phyloP scores from a whole-genome alignment of 2,329 filamentous ascomycete genomes.

The Albophoma yamanashiensis region DNA sequence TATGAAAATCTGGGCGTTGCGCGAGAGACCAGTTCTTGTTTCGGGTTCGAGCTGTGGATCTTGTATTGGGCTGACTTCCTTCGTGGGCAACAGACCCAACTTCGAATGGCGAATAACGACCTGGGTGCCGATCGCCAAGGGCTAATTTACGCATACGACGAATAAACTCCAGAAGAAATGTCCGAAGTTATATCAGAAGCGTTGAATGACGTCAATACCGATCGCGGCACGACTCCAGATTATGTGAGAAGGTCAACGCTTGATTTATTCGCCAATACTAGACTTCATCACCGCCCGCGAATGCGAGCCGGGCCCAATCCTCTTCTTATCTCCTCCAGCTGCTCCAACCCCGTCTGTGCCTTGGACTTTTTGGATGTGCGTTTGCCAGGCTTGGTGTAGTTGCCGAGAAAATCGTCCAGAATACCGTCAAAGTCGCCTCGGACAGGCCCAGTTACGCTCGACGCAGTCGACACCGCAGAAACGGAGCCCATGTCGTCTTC shows the following conservation, averaged over 20 bases:
- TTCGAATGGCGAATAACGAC: neutral
- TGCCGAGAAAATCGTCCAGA: conserved; percentile 85
- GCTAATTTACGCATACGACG: neutral
- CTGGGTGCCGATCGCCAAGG: neutral
- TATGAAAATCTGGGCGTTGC: neutral
- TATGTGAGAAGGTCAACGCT: neutral
- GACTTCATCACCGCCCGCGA: conserved; percentile 11
- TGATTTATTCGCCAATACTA: neutral
- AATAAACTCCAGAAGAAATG: no score
- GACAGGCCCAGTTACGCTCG: conserved; percentile 56
- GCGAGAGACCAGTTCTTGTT: neutral
- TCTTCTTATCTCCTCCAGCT: conserved; percentile 80
- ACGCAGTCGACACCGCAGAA: conserved; percentile 51
- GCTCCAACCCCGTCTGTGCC: conserved; percentile 70
- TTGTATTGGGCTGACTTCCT: neutral
- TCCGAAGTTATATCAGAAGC: neutral
- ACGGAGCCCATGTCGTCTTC: conserved; percentile 44
- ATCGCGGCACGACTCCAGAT: neutral
- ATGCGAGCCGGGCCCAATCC: conserved; percentile 70
- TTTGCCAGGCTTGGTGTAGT: conserved; percentile 61
- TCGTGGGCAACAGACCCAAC: neutral
- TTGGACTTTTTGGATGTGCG: conserved; percentile 70
- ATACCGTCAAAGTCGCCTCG: conserved; percentile 77
- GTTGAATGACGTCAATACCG: neutral
- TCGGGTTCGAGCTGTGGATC: neutral